Evolutionary conservation across 495 filamentous ascomycete species (phyloP).

Genomic region (Amorphotheca resinae): DNA sequence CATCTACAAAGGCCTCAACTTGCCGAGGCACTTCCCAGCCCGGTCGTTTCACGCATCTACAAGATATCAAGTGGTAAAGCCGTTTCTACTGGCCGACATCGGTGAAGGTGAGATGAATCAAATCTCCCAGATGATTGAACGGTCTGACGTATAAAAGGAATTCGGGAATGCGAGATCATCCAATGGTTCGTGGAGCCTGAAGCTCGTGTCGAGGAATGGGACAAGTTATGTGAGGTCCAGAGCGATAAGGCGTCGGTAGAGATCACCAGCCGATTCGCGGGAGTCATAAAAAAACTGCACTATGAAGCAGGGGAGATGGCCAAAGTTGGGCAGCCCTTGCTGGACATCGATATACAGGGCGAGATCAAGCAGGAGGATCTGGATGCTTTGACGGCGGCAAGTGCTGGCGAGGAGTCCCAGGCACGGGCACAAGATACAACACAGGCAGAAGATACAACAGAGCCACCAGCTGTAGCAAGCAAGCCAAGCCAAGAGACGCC

Average conservation of each 20-base stretch:
- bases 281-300: slow-evolving; percentile 90
- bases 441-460: background rate
- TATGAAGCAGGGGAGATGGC: slow-evolving; percentile 95
- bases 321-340: slow-evolving; percentile 75
- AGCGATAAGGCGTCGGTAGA: slow-evolving; percentile 98
- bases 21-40: slow-evolving; percentile 18
- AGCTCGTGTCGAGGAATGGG: slow-evolving; percentile 94
- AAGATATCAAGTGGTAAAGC: slow-evolving; percentile 52
- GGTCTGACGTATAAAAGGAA: slow-evolving; percentile 47
- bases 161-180: slow-evolving; percentile 95
- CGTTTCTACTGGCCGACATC: slow-evolving; percentile 88
- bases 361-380: slow-evolving; percentile 36
- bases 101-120: slow-evolving; percentile 90
- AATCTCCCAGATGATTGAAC: too few relatives aligned
- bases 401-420: slow-evolving; percentile 9
- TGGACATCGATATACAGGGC: slow-evolving; percentile 61
- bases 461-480: background rate
- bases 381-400: slow-evolving; percentile 22
- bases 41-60: slow-evolving; percentile 47
- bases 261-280: slow-evolving; percentile 91
- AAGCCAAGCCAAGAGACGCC: background rate
- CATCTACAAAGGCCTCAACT: slow-evolving; percentile 23
- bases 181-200: slow-evolving; percentile 99
- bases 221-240: slow-evolving; percentile 93
- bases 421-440: background rate